A percentile compares a stretch with the other conserved stretches of the same genome.
Conservation (phyloP, 257 asterid genomes). For the Vinca minor region DNA sequence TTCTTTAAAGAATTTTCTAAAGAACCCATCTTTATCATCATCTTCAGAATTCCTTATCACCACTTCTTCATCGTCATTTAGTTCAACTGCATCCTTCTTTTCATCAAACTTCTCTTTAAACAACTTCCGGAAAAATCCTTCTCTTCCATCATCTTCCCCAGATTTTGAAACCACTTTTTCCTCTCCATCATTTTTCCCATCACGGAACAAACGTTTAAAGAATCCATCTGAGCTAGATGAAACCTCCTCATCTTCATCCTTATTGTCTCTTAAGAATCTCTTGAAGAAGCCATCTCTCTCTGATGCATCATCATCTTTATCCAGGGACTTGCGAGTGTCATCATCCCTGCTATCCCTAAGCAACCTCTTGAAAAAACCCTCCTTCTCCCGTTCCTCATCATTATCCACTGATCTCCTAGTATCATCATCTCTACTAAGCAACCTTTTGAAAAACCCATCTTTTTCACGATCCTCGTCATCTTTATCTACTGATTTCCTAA, state of each 20-base stretch:
- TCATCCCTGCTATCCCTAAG: conserved; percentile 58
- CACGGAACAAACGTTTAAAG: conserved; percentile 48
- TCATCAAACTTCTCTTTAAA: conserved; percentile 74
- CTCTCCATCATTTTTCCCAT: conserved; percentile 54
- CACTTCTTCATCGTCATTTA: conserved; percentile 44
- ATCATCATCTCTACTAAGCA: conserved; percentile 67
- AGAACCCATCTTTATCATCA: conserved; percentile 75
- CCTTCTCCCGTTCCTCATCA: conserved; percentile 57
- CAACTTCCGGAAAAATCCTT: conserved; percentile 63
- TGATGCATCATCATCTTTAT: conserved; percentile 52
- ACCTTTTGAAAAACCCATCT: conserved; percentile 59
- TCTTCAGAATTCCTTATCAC: conserved; percentile 51
- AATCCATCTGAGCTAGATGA: conserved; percentile 34
- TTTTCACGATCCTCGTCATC: conserved; percentile 53
- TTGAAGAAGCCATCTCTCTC: conserved; percentile 78
- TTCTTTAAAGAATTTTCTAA: conserved; percentile 66
- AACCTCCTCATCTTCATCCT: conserved; percentile 33
- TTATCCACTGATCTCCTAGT: conserved; percentile 45
- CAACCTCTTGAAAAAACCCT: conserved; percentile 62
- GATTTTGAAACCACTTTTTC: conserved; percentile 45
- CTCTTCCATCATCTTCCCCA: conserved; percentile 71
- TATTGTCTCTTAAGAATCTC: conserved; percentile 32
- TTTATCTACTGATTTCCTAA: conserved; percentile 48
- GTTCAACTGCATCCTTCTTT: conserved; percentile 57
- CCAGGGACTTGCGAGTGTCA: conserved; percentile 44